Base-by-base conservation (phyloP, 805 yeast species). In the Blastobotrys terrestris region DNA sequence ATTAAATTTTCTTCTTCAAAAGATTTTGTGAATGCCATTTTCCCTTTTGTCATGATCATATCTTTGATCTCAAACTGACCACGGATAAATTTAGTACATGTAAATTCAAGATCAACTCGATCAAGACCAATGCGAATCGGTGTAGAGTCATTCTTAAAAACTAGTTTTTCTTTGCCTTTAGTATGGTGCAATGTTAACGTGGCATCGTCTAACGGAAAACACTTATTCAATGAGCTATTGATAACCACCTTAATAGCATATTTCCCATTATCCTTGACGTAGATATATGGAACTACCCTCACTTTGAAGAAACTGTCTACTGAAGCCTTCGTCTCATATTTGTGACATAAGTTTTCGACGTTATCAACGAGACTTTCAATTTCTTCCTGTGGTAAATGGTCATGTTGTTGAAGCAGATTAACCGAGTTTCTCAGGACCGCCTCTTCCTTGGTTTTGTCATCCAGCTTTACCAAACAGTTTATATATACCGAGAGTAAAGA, bases 401-500 rank as follows among this genome's bases (percentile, higher is more conserved):
- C 56, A 42, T 53, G 53, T 13, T 61, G 53, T n/a, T 58, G 46
- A 1, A 69, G 57, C 11, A 68, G 51, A 11, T 59, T 57, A 53
- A 69, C 57, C 0, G 70, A 59, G 14, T 63, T 58, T 3, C 57
- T 63, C 20, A 71, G 55, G 14, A 63, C 61, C 8, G 63, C 60
- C 2, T 59, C 48, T 52, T 61, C 14, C 51, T 19, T 21, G 35
- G 8, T 26, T 35, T 48, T 48, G 3, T 58, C 51, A 1, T 51
- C 61, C 19, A 67, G 60, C 40, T 54, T 59, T 58, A 45, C 59
- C 39, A 90, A 72, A 60, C 96, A 88, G 41, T 81, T 80, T 26
- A 87, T 75, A 62, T 84, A 89, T 1, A 83, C 72, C 58, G 80
- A 81, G 40, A 88, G 72, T 15, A 92, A 67, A n/a, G 77, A 68